Evolutionary conservation across 805 yeast species (phyloP), one percentile per base, ranked within the genome.

Genomic region (Ogataea glucozyma): DNA sequence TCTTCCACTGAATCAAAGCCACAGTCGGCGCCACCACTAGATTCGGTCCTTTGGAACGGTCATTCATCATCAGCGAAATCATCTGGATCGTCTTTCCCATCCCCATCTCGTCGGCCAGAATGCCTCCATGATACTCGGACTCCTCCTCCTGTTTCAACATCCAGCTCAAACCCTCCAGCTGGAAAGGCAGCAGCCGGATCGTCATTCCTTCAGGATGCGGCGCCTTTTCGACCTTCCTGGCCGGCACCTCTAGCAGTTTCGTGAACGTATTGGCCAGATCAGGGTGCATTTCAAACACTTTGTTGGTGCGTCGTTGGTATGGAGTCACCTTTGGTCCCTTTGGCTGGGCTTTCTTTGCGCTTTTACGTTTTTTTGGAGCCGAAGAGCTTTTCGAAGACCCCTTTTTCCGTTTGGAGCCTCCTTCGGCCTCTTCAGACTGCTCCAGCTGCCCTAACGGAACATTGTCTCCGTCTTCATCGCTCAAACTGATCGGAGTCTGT

Each of bases 51-150:
- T 80, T 82, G 0, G 69, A 56, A 38, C 73, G 60, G 61, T 88
- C 95, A 35, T 73, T 64, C 80, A 90, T 79, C 58, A 93, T 78
- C 33, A 93, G 66, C 0, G 95, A 93, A 48, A 93, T 91, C 27
- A 96, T 91, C 66, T 93, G 99, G 38, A 93, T 90, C 0, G 99
- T 93, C 57, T 93, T 93, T 49, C 99, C 99, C 98, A 93, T 91
- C 26, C 99, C 99, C 99, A 93, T 93, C 65, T 93, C 99, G 69
- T 93, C 99, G 4, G 99, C 98, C 35, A 93, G 69, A 8, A 93
- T 83, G 12, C 98, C 99, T 19, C 99, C 99, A 12, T 76, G 72
- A 63, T 85, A 91, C 31, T 72, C 75, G 18, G 86, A 73, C 17
- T 80, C 81, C 57, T 88, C 96, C 58, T 91, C 98, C 65, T 91